Evolutionary conservation across 129 eudicot genomes (phyloP), one percentile per base, ranked within the genome.

Genomic region (Pseudognaphalium luteoalbum): DNA sequence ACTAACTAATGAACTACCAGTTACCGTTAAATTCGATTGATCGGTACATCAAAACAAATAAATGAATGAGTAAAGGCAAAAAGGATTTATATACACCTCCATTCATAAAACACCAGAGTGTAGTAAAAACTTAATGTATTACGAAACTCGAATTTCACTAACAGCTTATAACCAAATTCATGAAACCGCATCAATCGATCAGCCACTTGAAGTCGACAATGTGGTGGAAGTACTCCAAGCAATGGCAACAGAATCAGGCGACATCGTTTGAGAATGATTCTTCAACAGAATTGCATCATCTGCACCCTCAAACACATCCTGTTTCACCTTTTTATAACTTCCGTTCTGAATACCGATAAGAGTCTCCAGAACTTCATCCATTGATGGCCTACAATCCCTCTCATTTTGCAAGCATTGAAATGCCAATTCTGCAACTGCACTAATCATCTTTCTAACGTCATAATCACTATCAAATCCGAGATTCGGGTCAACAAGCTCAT

Each of bases 331-430:
- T 5, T 22, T 59, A 54, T 79, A 42, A 20, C 56, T 70, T n/a
- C 71, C 77, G 29, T 77, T 76, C 75, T 86, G 88, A 66, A 91
- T 83, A 6, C 71, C 79, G 30, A 15, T n/a, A 22, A 91, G 52
- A 37, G 54, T 50, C 29, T 86, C 64, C 52, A 83, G 57, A 1
- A 91, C 92, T 66, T 88, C 80, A 50, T 76, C 71, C 95, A 91
- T 91, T 1, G 87, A 20, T n/a, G 97, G 97, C 34, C 97, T 85
- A 66, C 75, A 39, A 2, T 91, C 97, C 83, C 87, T 85, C 29
- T 78, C 87, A 39, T 70, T 81, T 59, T 88, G 95, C 77, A 91
- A 78, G 37, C 95, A 91, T 39, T 68, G 91, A 74, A 86, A 91
- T 0, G 92, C 92, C 74, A 91, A 62, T 76, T 91, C 92, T 5